Evolutionary conservation across 2,329 filamentous ascomycete species (phyloP), one percentile per base, ranked within the genome.

Genomic region (Paramyrothecium roridum): DNA sequence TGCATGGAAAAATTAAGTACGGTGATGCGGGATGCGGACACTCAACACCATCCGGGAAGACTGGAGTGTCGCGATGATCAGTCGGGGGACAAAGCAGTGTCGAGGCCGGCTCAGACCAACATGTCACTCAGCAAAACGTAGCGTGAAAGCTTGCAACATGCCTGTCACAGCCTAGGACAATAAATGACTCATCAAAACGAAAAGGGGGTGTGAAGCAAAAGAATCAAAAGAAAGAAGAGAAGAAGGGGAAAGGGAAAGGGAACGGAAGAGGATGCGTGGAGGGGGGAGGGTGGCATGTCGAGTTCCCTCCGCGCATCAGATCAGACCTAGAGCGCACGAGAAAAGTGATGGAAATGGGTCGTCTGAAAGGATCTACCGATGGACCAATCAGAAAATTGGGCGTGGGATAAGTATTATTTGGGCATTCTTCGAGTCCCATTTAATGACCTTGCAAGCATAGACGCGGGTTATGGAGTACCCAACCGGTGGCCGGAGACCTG

Each of bases 361-460:
- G 37, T 43, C 12, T 43, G 37, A 19, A 43, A 43, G 37, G 68
- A 68, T 64, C 68, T 66, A 62, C 65, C 60, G 34, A 55, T 61
- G 52, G 65, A 61, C 71, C 71, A 74, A 73, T 73, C 69, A 74
- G 64, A 73, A 73, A 73, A 71, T 63, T 67, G 68, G 64, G 65
- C 68, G 64, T 64, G 61, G 57, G 58, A 61, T 62, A 66, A 62
- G 61, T 64, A 67, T 70, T 68, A 65, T 69, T 71, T 67, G 69
- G 59, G 61, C 63, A 64, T 67, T 69, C 63, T 61, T 59, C n/a
- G 64, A 63, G 57, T 63, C 64, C 66, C 65, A 66, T 67, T 69
- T 71, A 68, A 65, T 30, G 26, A 60, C 57, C 54, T 65, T 55
- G 58, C 56, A 53, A 30, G 26, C 26, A 30, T 30, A 30, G 26